Conservation (phyloP, 805 yeast species). For the Lipomyces anomalus region DNA sequence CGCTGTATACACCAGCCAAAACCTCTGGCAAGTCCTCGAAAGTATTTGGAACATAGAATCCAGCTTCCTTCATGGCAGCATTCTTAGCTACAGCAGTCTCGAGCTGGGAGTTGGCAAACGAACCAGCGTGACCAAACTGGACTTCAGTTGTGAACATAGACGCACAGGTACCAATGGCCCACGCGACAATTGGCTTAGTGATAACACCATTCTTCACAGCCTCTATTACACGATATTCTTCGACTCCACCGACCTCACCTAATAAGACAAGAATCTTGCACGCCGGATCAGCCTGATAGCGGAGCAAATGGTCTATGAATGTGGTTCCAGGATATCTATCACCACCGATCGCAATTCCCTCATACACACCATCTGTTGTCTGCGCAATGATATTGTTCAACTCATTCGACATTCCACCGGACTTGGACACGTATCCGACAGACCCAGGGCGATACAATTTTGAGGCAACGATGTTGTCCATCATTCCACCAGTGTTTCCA, state of each 20-base stretch:
- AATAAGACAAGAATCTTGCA: conserved; percentile 61
- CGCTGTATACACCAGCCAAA: conserved; percentile 63
- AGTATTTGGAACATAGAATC: conserved; percentile 84
- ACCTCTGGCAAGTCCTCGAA: conserved; percentile 44
- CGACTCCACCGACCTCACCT: conserved; percentile 70
- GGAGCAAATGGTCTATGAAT: conserved; percentile 61
- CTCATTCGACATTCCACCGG: conserved; percentile 47
- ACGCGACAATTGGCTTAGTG: conserved; percentile 64
- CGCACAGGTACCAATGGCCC: conserved; percentile 69
- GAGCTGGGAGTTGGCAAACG: conserved; percentile 63
- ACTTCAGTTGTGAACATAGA: conserved; percentile 64
- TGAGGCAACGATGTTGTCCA: conserved; percentile 46
- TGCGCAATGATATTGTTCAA: conserved; percentile 43
- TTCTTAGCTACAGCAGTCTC: conserved; percentile 65
- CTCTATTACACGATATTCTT: conserved; percentile 65
- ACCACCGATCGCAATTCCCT: conserved; percentile 67
- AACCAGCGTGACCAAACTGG: conserved; percentile 62
- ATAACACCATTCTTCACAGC: conserved; percentile 58
- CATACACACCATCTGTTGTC: conserved; percentile 44
- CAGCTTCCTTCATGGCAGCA: conserved; percentile 82
- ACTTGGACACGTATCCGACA: conserved; percentile 44
- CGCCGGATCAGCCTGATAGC: conserved; percentile 57
- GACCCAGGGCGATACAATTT: conserved; percentile 46
- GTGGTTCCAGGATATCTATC: conserved; percentile 71
- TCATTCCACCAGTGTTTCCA: conserved; percentile 48